Conservation (phyloP, 495 filamentous ascomycete species). For the Trichoderma orchidacearum region DNA sequence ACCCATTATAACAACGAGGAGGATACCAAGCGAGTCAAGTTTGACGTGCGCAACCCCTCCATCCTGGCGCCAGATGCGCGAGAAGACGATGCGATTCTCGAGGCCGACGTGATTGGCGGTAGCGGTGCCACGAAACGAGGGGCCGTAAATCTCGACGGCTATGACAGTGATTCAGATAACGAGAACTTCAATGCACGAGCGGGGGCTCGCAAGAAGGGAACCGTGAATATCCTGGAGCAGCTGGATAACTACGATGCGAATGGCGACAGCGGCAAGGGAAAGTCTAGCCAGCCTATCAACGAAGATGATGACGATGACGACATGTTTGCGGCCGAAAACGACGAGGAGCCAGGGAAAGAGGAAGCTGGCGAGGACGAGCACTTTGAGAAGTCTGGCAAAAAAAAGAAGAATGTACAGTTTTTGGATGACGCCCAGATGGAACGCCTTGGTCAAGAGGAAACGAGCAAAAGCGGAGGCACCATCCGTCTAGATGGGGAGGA, state of each 20-base stretch:
- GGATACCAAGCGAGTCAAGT: conserved; percentile 73
- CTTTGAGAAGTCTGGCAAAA: conserved; percentile 34
- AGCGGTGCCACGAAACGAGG: conserved; percentile 68
- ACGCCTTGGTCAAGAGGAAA: conserved; percentile 61
- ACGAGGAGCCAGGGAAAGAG: conserved; percentile 40
- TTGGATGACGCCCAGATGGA: conserved; percentile 65
- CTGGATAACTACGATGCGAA: conserved; percentile 27
- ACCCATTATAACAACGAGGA: conserved; percentile 47
- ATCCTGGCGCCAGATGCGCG: conserved; percentile 62
- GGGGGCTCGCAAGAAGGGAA: conserved; percentile 36
- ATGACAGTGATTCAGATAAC: conserved; percentile 88
- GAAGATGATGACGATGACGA: conserved; percentile 67
- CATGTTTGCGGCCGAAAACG: conserved; percentile 81
- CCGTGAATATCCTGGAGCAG: conserved; percentile 25
- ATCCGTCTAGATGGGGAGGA: conserved; percentile 42
- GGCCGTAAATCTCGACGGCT: conserved; percentile 90
- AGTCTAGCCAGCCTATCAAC: conserved; percentile 16
- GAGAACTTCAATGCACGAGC: conserved; percentile 71
- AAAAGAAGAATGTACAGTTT: conserved; percentile 69
- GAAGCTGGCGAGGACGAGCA: conserved; percentile 40
- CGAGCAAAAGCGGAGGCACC: conserved; percentile 57
- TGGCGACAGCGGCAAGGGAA: conserved; percentile 14
- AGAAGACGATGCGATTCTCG: conserved; percentile 65
- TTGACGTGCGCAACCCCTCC: conserved; percentile 89
- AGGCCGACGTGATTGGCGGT: conserved; percentile 87